Conservation (phyloP, 169 alveolate genomes). For the Fabrea salina region DNA sequence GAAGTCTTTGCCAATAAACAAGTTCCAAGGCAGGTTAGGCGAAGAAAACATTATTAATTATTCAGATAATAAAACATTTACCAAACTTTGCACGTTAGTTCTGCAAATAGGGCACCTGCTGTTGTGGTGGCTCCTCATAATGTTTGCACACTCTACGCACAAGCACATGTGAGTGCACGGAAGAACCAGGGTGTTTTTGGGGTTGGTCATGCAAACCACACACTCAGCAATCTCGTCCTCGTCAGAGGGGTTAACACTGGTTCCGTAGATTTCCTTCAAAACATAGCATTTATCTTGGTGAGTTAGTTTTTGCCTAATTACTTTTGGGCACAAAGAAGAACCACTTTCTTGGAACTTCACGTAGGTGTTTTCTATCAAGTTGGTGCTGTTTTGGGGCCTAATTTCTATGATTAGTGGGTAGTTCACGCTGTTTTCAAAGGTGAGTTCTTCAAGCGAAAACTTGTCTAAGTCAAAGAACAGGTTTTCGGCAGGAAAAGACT, state of each 20-base stretch:
- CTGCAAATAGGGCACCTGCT: constrained; percentile 80
- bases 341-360: background rate
- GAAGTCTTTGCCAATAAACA: constrained; percentile 45
- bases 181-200: constrained; percentile 65
- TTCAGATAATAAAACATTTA: too few species aligned
- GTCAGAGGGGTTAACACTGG: constrained; percentile 44
- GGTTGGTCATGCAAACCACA: constrained; percentile 68
- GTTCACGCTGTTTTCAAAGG: background rate
- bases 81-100: too few species aligned
- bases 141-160: constrained; percentile 67
- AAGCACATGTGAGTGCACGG: constrained; percentile 81
- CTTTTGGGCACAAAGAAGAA: constrained; percentile 36
- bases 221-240: constrained; percentile 61
- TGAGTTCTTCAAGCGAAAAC: constrained; percentile 6
- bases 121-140: constrained; percentile 66
- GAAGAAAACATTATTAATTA: constrained; percentile 22
- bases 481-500: background rate
- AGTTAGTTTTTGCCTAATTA: constrained; percentile 35
- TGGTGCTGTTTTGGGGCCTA: too few species aligned
- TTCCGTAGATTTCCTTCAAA: constrained; percentile 72
- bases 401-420: constrained; percentile 2
- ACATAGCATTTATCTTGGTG: constrained; percentile 37
- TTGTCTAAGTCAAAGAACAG: background rate
- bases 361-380: constrained; percentile 20
- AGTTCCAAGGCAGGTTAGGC: constrained; percentile 49